Base-by-base conservation (phyloP, 2,329 filamentous ascomycete species). In the Emergomyces orientalis region DNA sequence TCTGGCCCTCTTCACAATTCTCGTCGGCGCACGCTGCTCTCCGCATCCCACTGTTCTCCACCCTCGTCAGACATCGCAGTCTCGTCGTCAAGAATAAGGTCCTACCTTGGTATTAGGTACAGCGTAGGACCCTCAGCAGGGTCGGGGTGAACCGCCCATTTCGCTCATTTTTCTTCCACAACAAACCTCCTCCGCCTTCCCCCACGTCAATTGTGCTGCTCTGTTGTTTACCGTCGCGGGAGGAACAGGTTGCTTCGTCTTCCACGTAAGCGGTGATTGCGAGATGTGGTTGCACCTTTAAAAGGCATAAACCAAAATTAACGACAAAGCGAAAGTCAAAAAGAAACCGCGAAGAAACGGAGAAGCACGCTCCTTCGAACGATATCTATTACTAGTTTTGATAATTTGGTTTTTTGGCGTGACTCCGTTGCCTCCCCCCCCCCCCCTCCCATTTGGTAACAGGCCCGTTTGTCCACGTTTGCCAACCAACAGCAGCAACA, bases 201-300 rank as follows among this genome's bases (percentile, higher is more conserved):
- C 51, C 27, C 51, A 17, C 30, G 14, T 22, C 51, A 54, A 54
- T 54, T 34, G 51, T 56, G n/a, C 19, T 22, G 19, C 52, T 25
- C 2, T 37, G 52, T 56, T 39, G 6, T 54, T 30, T 34, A 30
- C 14, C n/a, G 11, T 25, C 13, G 52, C 52, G 51, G 51, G 25
- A 56, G 34, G 32, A 39, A 27, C 9, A 25, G 32, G 8, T 39
- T 22, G 52, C n/a, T 13, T 37, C n/a, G 4, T 56, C 52, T 39
- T 32, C 30, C 32, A n/a, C n/a, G 25, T 39, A 14, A 56, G 34
- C 52, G n/a, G 34, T 39, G 34, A 22, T 39, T 39, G 34, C 32
- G 32, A 56, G 52, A 56, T 56, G 52, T 37, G 30, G 61, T 62
- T 47, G 54, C 54, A 62, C 30, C 54, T 17, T 39, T 62, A 39